Evolutionary conservation across 768 basidiomycete genomes (phyloP), one percentile per base, ranked within the genome.

Genomic region (Daedaleopsis nitida): DNA sequence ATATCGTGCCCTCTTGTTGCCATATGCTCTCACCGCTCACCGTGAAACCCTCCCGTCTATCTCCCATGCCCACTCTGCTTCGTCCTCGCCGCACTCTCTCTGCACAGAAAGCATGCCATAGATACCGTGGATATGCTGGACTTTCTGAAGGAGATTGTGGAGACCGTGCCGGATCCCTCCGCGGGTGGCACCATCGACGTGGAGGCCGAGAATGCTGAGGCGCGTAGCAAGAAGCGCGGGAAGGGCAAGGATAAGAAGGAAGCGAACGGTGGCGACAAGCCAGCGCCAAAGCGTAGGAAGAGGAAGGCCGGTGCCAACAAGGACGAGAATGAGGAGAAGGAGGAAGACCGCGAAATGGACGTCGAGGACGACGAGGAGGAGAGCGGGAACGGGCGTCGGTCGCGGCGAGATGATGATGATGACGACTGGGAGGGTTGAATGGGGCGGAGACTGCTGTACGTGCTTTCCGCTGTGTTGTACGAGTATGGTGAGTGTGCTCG

Each of bases 111-210:
- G 80, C 92, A 94, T 67, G 93, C 94, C 0, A 87, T 98, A 10
- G 89, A 92, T 59, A 88, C 86, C 16, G 90, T 87, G 12, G 88
- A 94, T 65, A 91, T 87, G 80, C 86, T 98, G 52, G 96, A 98
- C 74, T 98, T 98, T 75, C 83, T 98, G 35, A 91, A 92, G 71
- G 95, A 98, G 71, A 86, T 97, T 55, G 94, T 96, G 23, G 86
- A 90, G 69, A 77, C 80, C 38, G 86, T 96, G 7, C 89, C 92
- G 0, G 95, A 98, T 74, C 95, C 95, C 0, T 89, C 91, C 4
- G 86, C 86, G 19, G 91, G 92, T 12, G 91, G 89, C 2, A 92
- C 89, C 0, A 84, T 91, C 45, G 86, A 90, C 68, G 73, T 92
- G 16, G 88, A 88, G 50, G 79, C 80, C 14, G 89, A 89, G 67